Evolutionary conservation across 768 basidiomycete species (phyloP).

Genomic region (Phlebiopsis flavidoalba): DNA sequence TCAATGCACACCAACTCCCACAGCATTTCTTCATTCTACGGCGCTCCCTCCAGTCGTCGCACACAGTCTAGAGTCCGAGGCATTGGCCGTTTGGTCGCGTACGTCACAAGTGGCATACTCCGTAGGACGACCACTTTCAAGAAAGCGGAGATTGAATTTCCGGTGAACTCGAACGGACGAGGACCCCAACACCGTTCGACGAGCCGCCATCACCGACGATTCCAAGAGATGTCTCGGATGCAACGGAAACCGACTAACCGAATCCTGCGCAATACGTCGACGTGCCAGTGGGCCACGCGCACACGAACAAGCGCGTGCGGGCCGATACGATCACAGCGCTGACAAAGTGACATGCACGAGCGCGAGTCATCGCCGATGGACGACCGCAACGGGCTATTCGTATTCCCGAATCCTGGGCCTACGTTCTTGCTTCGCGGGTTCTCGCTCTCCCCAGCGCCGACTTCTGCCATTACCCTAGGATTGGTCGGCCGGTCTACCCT

Average conservation of each 20-base stretch:
- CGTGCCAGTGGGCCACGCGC: slow-evolving; percentile 3
- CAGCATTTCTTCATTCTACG: neutral
- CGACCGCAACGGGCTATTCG: neutral
- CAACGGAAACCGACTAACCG: neutral
- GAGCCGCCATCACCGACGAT: neutral
- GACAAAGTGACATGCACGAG: neutral
- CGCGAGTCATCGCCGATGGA: neutral
- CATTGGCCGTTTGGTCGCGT: slow-evolving; percentile 19
- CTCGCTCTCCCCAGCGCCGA: neutral
- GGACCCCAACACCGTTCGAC: neutral
- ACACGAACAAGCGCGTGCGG: slow-evolving; percentile 5
- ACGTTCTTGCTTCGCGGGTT: neutral
- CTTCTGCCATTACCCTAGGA: slow-evolving; percentile 1
- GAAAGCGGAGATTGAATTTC: slow-evolving; percentile 17
- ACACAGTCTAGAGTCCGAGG: slow-evolving; percentile 5
- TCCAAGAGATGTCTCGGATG: neutral
- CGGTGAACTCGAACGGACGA: neutral
- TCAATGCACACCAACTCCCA: neutral
- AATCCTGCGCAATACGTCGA: neutral
- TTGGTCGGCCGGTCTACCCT: neutral
- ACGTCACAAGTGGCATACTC: too few species aligned
- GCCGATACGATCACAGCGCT: slow-evolving; percentile 11
- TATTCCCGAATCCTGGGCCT: neutral
- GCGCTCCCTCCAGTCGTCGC: neutral
- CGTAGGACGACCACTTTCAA: slow-evolving; percentile 24